phyloP scores from a whole-genome alignment of 78 protist species.

The Dictyostelium brefeldianum region DNA sequence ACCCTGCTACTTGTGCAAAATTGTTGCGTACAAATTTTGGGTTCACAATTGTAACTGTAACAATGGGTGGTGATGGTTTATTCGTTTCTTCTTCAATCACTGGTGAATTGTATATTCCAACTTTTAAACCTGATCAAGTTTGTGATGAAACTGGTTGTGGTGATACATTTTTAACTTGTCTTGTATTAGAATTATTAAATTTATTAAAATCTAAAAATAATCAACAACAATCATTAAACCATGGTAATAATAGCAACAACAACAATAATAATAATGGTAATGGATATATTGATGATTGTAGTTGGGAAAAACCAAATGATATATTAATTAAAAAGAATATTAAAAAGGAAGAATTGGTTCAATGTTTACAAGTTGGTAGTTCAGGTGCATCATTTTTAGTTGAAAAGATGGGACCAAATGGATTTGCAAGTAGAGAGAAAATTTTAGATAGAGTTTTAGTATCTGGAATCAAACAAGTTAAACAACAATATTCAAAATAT shows the following conservation, averaged over 20 bases:
- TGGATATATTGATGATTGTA: neutral
- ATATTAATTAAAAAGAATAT: neutral
- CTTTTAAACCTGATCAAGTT: conserved; percentile 59
- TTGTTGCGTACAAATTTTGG: conserved; percentile 20
- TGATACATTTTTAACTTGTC: conserved; percentile 61
- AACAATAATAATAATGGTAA: neutral
- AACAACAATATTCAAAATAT: conserved; percentile 19
- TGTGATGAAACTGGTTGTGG: conserved; percentile 78
- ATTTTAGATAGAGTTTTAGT: conserved; percentile 45
- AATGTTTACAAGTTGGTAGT: conserved; percentile 74
- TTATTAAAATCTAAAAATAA: conserved; percentile 3
- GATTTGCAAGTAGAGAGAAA: conserved; percentile 34
- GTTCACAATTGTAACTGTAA: conserved; percentile 30
- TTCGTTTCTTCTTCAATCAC: conserved; percentile 56
- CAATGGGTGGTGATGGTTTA: conserved; percentile 79
- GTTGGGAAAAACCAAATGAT: neutral
- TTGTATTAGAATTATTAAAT: conserved; percentile 44
- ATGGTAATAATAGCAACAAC: neutral
- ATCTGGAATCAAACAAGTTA: conserved; percentile 39
- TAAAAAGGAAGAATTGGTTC: conserved; percentile 29
- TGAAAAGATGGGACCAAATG: conserved; percentile 77
- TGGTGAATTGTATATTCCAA: conserved; percentile 66
- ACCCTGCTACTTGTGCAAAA: conserved; percentile 58
- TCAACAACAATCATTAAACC: neutral
- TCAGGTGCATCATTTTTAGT: conserved; percentile 79